Evolutionary conservation across 2,329 filamentous ascomycete genomes (phyloP), one percentile per base, ranked within the genome.

Genomic region (Botryosphaeria dothidea): DNA sequence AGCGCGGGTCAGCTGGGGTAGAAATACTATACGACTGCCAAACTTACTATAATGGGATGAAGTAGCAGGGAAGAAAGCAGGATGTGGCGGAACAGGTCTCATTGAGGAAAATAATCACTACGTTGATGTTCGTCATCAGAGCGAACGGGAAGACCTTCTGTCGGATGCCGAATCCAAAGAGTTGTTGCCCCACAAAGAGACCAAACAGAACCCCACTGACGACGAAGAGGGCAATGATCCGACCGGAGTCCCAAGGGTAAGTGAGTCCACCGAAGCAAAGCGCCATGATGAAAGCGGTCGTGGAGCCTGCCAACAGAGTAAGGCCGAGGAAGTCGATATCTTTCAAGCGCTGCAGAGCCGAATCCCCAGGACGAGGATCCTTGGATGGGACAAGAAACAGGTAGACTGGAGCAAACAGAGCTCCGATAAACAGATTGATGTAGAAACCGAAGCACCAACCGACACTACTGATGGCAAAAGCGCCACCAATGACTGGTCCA

Each of bases 241-340:
- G 71, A 0, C 75, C 78, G 6, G 74, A 76, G 62, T 74, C 69
- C 85, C 85, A 87, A 0, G 76, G 68, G 62, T 80, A 87, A 3
- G 79, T 38, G 0, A 74, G 72, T 1, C 85, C 85, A 5, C 82
- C 85, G 48, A 86, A 84, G 60, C 77, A 78, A 65, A 86, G 78
- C 1, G 78, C 83, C 72, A 88, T 79, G 23, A 83, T 34, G 38
- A 82, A 68, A 7, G 73, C 72, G 1, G 77, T 70, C 43, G 80
- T 78, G 17, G 77, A 75, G 1, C 77, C 82, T 0, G 1, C 84
- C 84, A 4, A 83, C 45, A 63, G 64, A 69, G 57, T 70, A 67
- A 13, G 49, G 27, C 60, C 62, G 25, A 48, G 4, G 25, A 66
- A 45, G 13, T 31, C 23, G 8, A 52, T 34, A 5, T 46, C 19